A percentile compares a stretch with the other conserved stretches of the same genome.
These are phyloP conservation scores for Harringtonia aguacate DNA, from an alignment of 2,329 filamentous ascomycete species.

Conservation along the genomic window DNA sequence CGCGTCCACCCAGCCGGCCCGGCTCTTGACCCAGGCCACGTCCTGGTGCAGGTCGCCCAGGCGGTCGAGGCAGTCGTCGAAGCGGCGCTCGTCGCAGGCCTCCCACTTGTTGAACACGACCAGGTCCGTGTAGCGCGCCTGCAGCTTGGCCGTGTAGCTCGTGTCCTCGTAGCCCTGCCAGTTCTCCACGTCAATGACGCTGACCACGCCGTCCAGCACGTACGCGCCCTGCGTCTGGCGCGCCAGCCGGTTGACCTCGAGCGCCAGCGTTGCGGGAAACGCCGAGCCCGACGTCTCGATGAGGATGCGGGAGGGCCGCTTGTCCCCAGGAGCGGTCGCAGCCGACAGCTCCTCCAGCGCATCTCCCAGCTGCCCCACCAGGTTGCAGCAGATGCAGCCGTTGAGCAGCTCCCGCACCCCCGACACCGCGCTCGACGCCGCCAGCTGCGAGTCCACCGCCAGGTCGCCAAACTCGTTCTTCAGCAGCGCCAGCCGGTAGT, in stretches of 20 bases:
- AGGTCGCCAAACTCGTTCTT: conserved; percentile 98
- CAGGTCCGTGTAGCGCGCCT: conserved; percentile 82
- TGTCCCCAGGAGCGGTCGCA: conserved; percentile 16
- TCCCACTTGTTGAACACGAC: conserved; percentile 96
- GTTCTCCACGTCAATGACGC: conserved; percentile 89
- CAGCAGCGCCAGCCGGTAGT: conserved; percentile 82
- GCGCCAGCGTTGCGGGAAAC: conserved; percentile 78
- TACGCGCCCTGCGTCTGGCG: conserved; percentile 58
- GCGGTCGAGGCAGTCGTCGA: conserved; percentile 69
- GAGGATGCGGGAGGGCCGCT: conserved; percentile 69
- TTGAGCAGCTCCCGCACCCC: conserved; percentile 90
- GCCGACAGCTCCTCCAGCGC: conserved; percentile 65
- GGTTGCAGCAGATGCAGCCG: conserved; percentile 97
- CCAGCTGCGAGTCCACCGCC: conserved; percentile 86
- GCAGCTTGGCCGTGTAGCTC: conserved; percentile 76
- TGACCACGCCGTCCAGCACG: conserved; percentile 76
- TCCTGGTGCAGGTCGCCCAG: conserved; percentile 74
- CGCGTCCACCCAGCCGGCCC: conserved; percentile 66
- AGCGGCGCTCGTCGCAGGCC: conserved; percentile 55
- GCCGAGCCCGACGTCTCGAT: conserved; percentile 88
- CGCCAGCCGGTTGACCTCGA: conserved; percentile 76
- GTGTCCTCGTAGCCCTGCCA: conserved; percentile 90
- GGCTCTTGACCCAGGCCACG: conserved; percentile 74
- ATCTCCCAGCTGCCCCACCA: conserved; percentile 79
- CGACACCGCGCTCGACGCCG: conserved; percentile 69